Base-by-base conservation (phyloP, 2,329 filamentous ascomycete genomes). In the Rutstroemia sp. region DNA sequence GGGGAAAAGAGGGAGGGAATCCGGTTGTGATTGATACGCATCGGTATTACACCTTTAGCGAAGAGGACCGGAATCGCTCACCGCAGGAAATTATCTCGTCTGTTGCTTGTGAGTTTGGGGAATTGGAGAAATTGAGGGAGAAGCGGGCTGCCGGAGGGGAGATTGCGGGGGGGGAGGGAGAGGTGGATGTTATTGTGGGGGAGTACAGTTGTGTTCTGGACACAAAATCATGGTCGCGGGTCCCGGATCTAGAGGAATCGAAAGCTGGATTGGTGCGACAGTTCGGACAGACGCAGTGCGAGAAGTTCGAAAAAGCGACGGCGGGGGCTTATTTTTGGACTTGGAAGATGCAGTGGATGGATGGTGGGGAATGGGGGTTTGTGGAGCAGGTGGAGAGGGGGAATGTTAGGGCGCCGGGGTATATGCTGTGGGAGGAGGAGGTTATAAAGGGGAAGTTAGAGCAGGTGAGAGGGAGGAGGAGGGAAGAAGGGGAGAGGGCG, bases 331-430 rank as follows among this genome's bases (percentile, higher is more conserved):
- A 76, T 63, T 84, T 83, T 69, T 83, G 80, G 81, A 83, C 80
- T 0, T 78, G 73, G 64, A 80, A 80, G 54, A 83, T 83, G 79
- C 66, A 65, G 60, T 83, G 80, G 79, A 80, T 80, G 74, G 74
- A 76, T n/a, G 80, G 79, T 12, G 80, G 79, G 12, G 80, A 81
- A 66, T 83, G 81, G 81, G 80, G 80, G 0, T 82, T 83, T 68
- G 73, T 73, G 19, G 73, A 77, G 39, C 78, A 80, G 68, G 74
- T 72, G 8, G 73, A 77, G 21, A 73, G 72, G 21, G 68, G 70
- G 2, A 72, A 73, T 36, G 72, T 80, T 54, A 62, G 65, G 1
- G 61, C 74, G 1, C 73, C 79, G 38, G 53, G 61, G 39, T 65
- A 70, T 54, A 67, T 78, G 55, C 62, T 61, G 1, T 61, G 78